A percentile compares a stretch with the other conserved stretches of the same genome.
Evolutionary conservation across 257 asterid genomes (phyloP).

Genomic region (Plantago ovata): DNA sequence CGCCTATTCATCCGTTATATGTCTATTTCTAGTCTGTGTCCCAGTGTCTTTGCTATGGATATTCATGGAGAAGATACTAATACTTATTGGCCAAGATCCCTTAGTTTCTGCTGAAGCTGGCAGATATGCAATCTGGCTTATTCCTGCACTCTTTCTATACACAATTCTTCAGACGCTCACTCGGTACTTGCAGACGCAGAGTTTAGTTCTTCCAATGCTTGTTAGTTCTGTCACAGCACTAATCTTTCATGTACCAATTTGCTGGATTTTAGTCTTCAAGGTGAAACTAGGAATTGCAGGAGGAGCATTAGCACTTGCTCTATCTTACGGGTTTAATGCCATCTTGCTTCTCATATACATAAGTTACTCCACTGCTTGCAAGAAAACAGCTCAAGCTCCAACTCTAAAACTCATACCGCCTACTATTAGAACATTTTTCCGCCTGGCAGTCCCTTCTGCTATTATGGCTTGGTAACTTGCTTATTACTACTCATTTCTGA

Average conservation of each 20-base stretch:
- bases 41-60: slow-evolving; percentile 57
- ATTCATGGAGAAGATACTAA: slow-evolving; percentile 49
- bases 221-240: neutral
- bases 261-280: neutral
- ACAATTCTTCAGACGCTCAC: slow-evolving; percentile 68
- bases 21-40: slow-evolving; percentile 35
- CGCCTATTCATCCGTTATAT: neutral
- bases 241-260: neutral
- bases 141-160: slow-evolving; percentile 63
- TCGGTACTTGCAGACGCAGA: slow-evolving; percentile 72
- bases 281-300: neutral
- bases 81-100: slow-evolving; percentile 63
- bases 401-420: neutral
- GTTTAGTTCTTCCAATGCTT: slow-evolving; percentile 69
- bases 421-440: neutral
- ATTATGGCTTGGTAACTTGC: neutral
- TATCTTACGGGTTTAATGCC: neutral
- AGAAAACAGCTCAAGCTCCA: neutral
- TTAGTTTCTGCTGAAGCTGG: slow-evolving; percentile 63
- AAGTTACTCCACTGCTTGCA: neutral
- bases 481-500: too few species aligned
- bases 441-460: neutral
- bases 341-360: neutral
- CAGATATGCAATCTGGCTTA: slow-evolving; percentile 53
- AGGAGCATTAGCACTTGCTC: neutral